Percentiles rank a stretch among this genome's conserved stretches.
These are phyloP conservation scores for Fraxinus ornus DNA, from an alignment of 305 asterid genomes.

Conservation along the genomic window DNA sequence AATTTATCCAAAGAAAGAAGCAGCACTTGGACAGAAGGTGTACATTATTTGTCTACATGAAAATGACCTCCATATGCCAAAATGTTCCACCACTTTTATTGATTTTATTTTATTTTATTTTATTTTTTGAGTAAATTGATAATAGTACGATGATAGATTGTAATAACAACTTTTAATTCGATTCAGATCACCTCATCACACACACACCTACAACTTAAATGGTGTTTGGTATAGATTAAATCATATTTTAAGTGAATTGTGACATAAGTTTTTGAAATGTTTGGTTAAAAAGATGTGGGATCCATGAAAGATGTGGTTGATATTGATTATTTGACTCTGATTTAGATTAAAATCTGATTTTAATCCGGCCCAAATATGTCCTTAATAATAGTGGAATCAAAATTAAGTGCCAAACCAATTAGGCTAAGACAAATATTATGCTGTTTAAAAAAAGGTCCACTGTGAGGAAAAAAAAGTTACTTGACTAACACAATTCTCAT, in stretches of 20 bases:
- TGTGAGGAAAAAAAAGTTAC: too few species aligned
- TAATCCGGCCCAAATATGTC: too few species aligned
- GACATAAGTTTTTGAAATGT: too few species aligned
- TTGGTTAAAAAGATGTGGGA: too few species aligned
- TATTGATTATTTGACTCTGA: too few species aligned
- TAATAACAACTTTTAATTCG: not conserved
- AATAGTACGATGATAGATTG: not conserved
- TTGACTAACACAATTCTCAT: not conserved
- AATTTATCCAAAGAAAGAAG: not conserved
- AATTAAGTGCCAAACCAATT: not conserved
- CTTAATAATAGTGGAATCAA: not conserved
- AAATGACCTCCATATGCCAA: not conserved
- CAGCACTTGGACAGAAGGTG: not conserved
- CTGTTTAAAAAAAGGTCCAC: not conserved
- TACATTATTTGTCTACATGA: not conserved
- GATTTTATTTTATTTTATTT: too few species aligned
- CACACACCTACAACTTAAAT: too few species aligned
- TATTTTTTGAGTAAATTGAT: too few species aligned
- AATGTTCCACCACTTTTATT: not conserved
- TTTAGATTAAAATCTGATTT: too few species aligned
- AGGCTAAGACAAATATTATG: not conserved
- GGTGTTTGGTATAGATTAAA: too few species aligned
- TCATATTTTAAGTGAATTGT: too few species aligned
- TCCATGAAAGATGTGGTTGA: too few species aligned
- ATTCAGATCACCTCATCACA: not conserved